phyloP scores from a whole-genome alignment of 2,329 filamentous ascomycete species.

The Xylariaceae sp. region DNA sequence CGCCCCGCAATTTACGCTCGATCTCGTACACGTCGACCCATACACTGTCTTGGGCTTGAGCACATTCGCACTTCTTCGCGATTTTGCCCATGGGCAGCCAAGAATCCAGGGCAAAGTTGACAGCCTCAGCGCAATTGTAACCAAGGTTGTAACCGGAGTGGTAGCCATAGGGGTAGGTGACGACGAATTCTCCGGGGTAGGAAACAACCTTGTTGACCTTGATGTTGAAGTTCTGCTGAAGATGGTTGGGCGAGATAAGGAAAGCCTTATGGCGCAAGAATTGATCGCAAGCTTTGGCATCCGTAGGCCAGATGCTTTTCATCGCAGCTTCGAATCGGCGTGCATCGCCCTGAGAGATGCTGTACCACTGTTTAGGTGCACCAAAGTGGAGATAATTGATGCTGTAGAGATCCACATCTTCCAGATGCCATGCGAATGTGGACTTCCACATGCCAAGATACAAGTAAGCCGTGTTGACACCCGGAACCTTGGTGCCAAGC shows the following conservation, averaged over 20 bases:
- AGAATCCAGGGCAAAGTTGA: slow-evolving; percentile 93
- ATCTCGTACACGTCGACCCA: slow-evolving; percentile 98
- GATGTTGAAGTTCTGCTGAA: slow-evolving; percentile 86
- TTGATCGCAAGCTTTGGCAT: slow-evolving; percentile 92
- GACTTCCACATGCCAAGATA: slow-evolving; percentile 99
- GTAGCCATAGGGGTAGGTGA: slow-evolving; percentile 97
- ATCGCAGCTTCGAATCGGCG: slow-evolving; percentile 90
- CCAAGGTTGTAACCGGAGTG: slow-evolving; percentile 97
- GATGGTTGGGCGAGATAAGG: slow-evolving; percentile 82
- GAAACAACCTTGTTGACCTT: slow-evolving; percentile 94
- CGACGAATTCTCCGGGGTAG: slow-evolving; percentile 95
- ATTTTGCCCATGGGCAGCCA: slow-evolving; percentile 95
- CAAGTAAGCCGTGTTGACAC: slow-evolving; percentile 95
- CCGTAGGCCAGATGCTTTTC: slow-evolving; percentile 90
- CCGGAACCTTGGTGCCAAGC: slow-evolving; percentile 89
- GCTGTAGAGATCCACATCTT: slow-evolving; percentile 97
- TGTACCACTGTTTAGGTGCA: slow-evolving; percentile 99
- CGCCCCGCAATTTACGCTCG: slow-evolving; percentile 85
- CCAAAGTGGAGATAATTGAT: slow-evolving; percentile 99
- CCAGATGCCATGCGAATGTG: slow-evolving; percentile 97
- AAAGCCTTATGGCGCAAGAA: slow-evolving; percentile 98
- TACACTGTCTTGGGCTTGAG: slow-evolving; percentile 90
- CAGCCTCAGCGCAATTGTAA: slow-evolving; percentile 97
- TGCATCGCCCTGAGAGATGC: slow-evolving; percentile 92
- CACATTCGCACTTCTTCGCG: slow-evolving; percentile 94